A percentile compares a stretch with the other conserved stretches of the same genome.
Evolutionary conservation across 1,284 basidiomycete species (phyloP).

Genomic region (Apiotrichum gamsii): DNA sequence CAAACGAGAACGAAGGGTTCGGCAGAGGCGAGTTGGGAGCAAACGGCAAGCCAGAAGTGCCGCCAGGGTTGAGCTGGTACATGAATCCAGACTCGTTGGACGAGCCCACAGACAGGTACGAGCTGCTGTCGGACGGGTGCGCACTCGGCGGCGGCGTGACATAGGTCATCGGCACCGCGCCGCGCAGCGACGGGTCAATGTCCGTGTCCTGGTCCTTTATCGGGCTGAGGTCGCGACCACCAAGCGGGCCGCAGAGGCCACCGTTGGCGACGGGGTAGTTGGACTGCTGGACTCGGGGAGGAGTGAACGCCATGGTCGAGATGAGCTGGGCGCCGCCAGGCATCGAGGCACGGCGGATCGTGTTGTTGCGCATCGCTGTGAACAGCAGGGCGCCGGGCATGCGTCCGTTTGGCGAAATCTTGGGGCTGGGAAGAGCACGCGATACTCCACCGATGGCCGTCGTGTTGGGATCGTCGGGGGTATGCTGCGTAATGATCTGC

Average conservation of each 20-base stretch:
- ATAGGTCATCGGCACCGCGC: conserved; percentile 3
- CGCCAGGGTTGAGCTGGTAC: conserved; percentile 16
- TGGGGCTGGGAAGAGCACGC: conserved; percentile 21
- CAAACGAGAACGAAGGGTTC: conserved; percentile 40
- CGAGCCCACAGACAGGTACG: neutral
- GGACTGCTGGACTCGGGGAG: conserved; percentile 23
- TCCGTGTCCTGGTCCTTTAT: conserved; percentile 35
- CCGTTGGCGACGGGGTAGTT: neutral
- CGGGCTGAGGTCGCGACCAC: conserved; percentile 27
- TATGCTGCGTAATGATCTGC: conserved; percentile 11
- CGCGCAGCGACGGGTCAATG: conserved; percentile 16
- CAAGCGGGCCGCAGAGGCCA: neutral
- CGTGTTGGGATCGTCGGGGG: neutral
- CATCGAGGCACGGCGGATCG: conserved; percentile 32
- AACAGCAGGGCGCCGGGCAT: conserved; percentile 33
- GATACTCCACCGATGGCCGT: conserved; percentile 1
- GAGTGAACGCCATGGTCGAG: conserved; percentile 39
- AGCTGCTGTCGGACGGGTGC: neutral
- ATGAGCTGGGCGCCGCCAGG: conserved; percentile 35
- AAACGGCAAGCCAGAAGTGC: conserved; percentile 20
- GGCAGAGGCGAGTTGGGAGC: conserved; percentile 33
- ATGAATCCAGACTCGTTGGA: neutral
- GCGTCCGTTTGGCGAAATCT: conserved; percentile 27
- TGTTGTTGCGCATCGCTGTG: conserved; percentile 41
- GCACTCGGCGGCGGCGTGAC: conserved; percentile 6